A percentile compares a stretch with the other conserved stretches of the same genome.
phyloP scores from a whole-genome alignment of 2,329 filamentous ascomycete genomes.

The Fusarium fracticaudum region DNA sequence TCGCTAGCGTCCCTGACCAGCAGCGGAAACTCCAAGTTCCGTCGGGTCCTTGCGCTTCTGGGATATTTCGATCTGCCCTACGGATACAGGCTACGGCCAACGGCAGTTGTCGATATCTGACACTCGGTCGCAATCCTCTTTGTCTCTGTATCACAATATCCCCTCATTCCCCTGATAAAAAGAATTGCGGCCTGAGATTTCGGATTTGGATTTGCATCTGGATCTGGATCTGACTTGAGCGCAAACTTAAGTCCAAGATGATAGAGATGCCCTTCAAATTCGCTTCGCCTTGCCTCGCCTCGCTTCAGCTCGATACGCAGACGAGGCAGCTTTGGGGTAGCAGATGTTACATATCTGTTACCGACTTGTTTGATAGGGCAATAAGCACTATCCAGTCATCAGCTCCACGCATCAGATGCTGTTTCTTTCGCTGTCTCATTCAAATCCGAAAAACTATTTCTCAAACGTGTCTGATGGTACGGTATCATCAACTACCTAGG shows the following conservation, averaged over 20 bases:
- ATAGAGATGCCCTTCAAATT: background rate
- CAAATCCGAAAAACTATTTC: background rate
- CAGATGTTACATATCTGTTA: slow-evolving; percentile 11
- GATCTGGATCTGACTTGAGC: background rate
- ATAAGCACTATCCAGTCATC: background rate
- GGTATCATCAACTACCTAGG: background rate
- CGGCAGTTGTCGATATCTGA: slow-evolving; percentile 21
- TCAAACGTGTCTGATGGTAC: background rate
- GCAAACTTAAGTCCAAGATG: slow-evolving; percentile 4
- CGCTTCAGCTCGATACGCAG: slow-evolving; percentile 9
- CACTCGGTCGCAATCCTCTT: background rate
- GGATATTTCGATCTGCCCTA: slow-evolving; percentile 16
- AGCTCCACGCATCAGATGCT: background rate
- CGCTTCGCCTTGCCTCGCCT: background rate
- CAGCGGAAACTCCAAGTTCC: slow-evolving; percentile 38
- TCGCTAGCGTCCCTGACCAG: slow-evolving; percentile 33
- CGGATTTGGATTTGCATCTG: background rate
- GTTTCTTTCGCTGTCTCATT: background rate
- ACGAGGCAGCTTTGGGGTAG: slow-evolving; percentile 19
- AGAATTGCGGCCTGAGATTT: background rate
- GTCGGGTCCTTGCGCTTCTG: slow-evolving; percentile 23
- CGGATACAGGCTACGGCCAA: slow-evolving; percentile 4
- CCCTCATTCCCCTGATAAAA: background rate
- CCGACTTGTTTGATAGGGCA: slow-evolving; percentile 1
- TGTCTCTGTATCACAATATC: slow-evolving; percentile 1